Percentiles rank a stretch among this genome's conserved stretches.
Evolutionary conservation across 768 basidiomycete genomes (phyloP).

Genomic region (Amanita brunnescens): DNA sequence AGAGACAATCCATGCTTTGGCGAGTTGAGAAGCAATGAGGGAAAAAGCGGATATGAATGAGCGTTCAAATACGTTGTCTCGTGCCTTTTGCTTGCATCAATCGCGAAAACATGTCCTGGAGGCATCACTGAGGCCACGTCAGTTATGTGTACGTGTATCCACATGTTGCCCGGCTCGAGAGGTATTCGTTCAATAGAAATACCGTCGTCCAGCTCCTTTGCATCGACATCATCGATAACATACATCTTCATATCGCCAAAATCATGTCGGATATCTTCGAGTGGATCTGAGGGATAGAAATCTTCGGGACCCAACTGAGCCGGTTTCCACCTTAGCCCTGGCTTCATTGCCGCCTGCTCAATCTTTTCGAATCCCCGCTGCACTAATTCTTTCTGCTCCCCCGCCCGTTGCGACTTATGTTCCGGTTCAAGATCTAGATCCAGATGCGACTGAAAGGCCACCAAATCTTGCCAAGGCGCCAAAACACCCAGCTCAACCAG

Average conservation of each 20-base stretch:
- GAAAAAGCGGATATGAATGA: slow-evolving; percentile 65
- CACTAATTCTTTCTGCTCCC: slow-evolving; percentile 20
- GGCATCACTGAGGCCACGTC: slow-evolving; percentile 81
- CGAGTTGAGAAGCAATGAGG: slow-evolving; percentile 42
- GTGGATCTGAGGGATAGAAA: slow-evolving; percentile 51
- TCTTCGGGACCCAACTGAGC: slow-evolving; percentile 52
- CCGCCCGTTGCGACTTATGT: slow-evolving; percentile 16
- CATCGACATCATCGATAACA: slow-evolving; percentile 73
- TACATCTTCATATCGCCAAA: slow-evolving; percentile 77
- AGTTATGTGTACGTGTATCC: slow-evolving; percentile 91
- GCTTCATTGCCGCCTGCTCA: not conserved
- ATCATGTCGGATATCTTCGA: slow-evolving; percentile 73
- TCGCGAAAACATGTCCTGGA: slow-evolving; percentile 54
- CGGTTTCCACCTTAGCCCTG: slow-evolving; percentile 5
- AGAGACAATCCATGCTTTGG: slow-evolving; percentile 34
- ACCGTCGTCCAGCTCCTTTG: slow-evolving; percentile 91
- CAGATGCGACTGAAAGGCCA: slow-evolving; percentile 30
- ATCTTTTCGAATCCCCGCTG: slow-evolving; percentile 17
- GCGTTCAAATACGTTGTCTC: slow-evolving; percentile 60
- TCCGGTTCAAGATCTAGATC: slow-evolving; percentile 26
- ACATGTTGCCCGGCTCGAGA: slow-evolving; percentile 47
- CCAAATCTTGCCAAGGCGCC: slow-evolving; percentile 74
- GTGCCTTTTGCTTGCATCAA: slow-evolving; percentile 42
- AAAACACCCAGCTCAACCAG: slow-evolving; percentile 67
- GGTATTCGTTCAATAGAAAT: slow-evolving; percentile 70